These are phyloP conservation scores for Astrothelium subdiscretum DNA, from an alignment of 495 filamentous ascomycete genomes.

Conservation along the genomic window DNA sequence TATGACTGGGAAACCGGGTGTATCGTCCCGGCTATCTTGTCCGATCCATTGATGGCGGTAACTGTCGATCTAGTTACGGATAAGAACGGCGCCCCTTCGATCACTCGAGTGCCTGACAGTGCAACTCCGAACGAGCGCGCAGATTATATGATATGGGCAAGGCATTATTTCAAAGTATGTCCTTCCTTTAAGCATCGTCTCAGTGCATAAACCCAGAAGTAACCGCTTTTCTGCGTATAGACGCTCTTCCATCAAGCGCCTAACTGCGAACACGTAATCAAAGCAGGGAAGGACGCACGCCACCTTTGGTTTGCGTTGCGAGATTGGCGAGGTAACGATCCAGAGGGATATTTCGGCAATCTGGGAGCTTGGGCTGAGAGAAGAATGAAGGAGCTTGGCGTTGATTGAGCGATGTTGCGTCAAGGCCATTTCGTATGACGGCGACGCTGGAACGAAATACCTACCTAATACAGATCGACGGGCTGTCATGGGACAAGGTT, in stretches of 20 bases:
- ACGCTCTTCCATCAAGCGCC: slow-evolving; percentile 21
- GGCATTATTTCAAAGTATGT: slow-evolving; percentile 22
- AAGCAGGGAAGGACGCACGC: slow-evolving; percentile 27
- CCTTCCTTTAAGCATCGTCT: too few species aligned
- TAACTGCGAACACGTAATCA: slow-evolving; percentile 23
- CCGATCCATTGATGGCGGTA: slow-evolving; percentile 26
- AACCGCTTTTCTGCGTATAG: too few species aligned
- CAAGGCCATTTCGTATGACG: too few species aligned
- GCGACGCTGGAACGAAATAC: too few species aligned
- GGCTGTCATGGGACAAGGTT: too few species aligned
- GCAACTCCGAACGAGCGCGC: slow-evolving; percentile 13
- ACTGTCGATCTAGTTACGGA: slow-evolving; percentile 19
- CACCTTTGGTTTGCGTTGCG: slow-evolving; percentile 30
- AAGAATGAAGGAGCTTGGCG: slow-evolving; percentile 9
- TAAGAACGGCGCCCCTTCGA: slow-evolving; percentile 20
- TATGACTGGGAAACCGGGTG: slow-evolving; percentile 28
- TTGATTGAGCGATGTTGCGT: too few species aligned
- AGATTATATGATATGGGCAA: slow-evolving; percentile 21
- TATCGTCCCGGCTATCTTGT: slow-evolving; percentile 28
- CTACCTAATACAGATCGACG: too few species aligned
- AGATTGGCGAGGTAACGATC: slow-evolving; percentile 27
- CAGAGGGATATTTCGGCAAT: slow-evolving; percentile 27
- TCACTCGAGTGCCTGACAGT: slow-evolving; percentile 17
- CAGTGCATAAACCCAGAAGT: too few species aligned
- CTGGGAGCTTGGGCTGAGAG: slow-evolving; percentile 27